Base-by-base conservation (phyloP, 768 basidiomycete species). In the Fomitopsis pulvina region DNA sequence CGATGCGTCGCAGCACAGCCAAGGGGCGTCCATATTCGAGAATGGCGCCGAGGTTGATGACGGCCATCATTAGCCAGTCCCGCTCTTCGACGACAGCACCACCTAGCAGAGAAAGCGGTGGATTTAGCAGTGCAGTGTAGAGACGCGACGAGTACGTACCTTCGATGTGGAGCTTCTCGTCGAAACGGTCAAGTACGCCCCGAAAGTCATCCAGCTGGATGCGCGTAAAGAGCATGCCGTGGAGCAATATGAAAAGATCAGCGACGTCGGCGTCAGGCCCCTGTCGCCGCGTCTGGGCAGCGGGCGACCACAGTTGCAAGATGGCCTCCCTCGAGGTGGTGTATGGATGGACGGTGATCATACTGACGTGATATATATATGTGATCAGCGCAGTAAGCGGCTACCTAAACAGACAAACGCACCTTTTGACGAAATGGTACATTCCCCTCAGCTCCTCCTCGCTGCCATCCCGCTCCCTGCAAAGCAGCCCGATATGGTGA, bases 371-470 rank as follows among this genome's bases (percentile, higher is more conserved):
- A 39, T 11, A 32, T 5, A 37, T 16, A 37, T 18, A 37, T 5
- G 14, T 52, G 27, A 56, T 50, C 27, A 50, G 21, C 25, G 3
- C 29, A n/a, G 16, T n/a, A n/a, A n/a, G n/a, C n/a, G n/a, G n/a
- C n/a, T 34, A 39, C 18, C 16, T 16, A 32, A 11, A 24, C 26
- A 61, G 21, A 45, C 6, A 48, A 3, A 65, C 81, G 38, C 24
- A 93, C 94, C 94, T 95, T 69, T 96, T 96, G 7, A 83, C 79
- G 56, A 94, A 97, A 63, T 99, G 96, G 62, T 99, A 97, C 4
- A 96, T 77, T 0, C 84, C 85, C 9, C 87, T 74, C 16, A 92
- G 65, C 54, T 95, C 93, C 57, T 96, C 91, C 53, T 94, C 92
- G 55, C 93, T 87, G 2, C 77, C 78, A 53, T 87, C 85, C 20